Evolutionary conservation across 768 basidiomycete species (phyloP), one percentile per base, ranked within the genome.

Genomic region (Galerina sulciceps): DNA sequence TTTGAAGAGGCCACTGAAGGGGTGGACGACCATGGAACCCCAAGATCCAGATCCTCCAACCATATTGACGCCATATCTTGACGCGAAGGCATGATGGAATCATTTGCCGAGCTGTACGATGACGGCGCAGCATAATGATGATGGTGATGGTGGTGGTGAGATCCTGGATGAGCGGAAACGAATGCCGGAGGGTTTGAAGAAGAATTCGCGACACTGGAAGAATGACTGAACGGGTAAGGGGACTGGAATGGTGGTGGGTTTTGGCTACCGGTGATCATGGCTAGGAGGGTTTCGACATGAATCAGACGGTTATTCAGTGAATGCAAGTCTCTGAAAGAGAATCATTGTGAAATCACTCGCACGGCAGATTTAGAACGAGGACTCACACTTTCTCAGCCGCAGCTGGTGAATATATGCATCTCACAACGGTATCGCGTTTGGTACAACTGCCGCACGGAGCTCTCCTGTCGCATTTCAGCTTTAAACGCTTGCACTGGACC

Each of bases 391-490:
- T 94, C 76, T 94, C 92, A 15, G 90, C 87, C 0, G 92, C 92
- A 14, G 89, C 91, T 20, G 89, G 85, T 0, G 91, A 90, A 70
- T 93, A 93, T 5, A 88, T 79, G 65, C 91, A 93, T 64, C 89
- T 79, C 3, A 77, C 75, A 10, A 89, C 82, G 0, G 89, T 91
- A 67, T 91, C 88, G 60, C 91, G 87, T 69, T 93, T 93, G 15
- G 85, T 81, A 64, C 93, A 94, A 23, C 86, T 87, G 0, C 85
- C 85, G 63, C 92, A 94, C 0, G 92, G 92, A 2, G 80, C 85
- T 18, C 87, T 83, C 38, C 92, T 78, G 74, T 94, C 92, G 68
- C 92, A 94, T 76, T 88, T 92, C 53, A 94, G 81, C 66, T 94
- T 94, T 53, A 94, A 80, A 4, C 92, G 90, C 71, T 94, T 94